Evolutionary conservation across 805 yeast genomes (phyloP), one percentile per base, ranked within the genome.

Genomic region (Saccharomycopsis fibuligera): DNA sequence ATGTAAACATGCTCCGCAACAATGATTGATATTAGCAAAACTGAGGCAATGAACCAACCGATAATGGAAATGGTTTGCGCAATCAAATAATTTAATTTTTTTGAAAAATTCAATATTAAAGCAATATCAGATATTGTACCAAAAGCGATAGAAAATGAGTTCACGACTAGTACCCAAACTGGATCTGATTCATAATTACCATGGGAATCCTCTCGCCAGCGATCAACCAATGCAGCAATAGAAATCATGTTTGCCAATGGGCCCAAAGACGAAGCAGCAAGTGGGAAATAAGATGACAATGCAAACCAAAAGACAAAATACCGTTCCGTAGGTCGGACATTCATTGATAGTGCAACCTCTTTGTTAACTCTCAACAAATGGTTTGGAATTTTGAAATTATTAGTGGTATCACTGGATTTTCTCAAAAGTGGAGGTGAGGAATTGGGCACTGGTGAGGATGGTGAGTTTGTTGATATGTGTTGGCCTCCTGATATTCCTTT

Each of bases 211-310:
- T 59, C 40, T 45, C 82, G 62, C 96, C 96, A 87, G 42, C 73
- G 70, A 49, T 83, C 81, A 0, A 81, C 78, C 14, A 86, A 70
- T 4, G 90, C 86, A 1, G 84, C 79, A 4, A 85, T 68, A 0
- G 91, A 83, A 37, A 80, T 72, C 72, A 85, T 74, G 56, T 86
- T 86, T 5, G 91, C 81, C 24, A 87, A 57, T 0, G 96, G 95
- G 0, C 93, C 95, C 33, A 81, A 58, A 56, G 91, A 84, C 4
- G 91, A 88, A 1, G 90, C 80, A 5, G 83, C 60, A 23, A 87
- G 72, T 0, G 96, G 96, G 54, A 86, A 73, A 56, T 81, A 80
- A 2, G 83, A 74, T 2, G 90, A 79, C 0, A 82, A 63, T 12
- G 74, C 57, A 55, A 83, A 83, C 93, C 95, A 86, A 31, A 63